Evolutionary conservation across 2,329 filamentous ascomycete genomes (phyloP), one percentile per base, ranked within the genome.

Genomic region (Claviceps sorghi): DNA sequence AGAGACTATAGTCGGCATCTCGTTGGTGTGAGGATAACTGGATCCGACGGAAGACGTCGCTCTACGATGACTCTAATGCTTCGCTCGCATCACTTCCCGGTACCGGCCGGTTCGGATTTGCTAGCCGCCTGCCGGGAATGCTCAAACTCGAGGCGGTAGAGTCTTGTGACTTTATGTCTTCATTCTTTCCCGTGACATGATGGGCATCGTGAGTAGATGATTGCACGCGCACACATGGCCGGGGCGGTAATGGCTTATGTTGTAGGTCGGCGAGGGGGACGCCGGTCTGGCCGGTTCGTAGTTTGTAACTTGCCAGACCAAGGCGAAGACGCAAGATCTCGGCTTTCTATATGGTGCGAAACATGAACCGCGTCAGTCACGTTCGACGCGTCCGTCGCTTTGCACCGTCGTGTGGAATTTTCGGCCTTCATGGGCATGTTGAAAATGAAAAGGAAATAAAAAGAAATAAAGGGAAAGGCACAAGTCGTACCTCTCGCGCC

Each of bases 261-360:
- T 80, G 70, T 21, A 88, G 71, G 46, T 78, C 68, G 52, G 80
- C 72, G 55, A 87, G 74, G 1, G 84, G 82, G 30, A 86, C 73
- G 53, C 77, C 70, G 51, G 80, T 76, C 66, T 90, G 86, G 54
- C 84, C 81, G 2, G 85, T 89, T 53, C 76, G 77, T 58, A 90
- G 73, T 67, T 89, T 89, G 72, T 88, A 89, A 61, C 77, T 78
- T 15, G 84, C 86, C 21, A 88, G 76, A 30, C 78, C 74, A 17
- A 90, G 77, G n/a, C 84, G 77, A 10, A 87, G 74, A 50, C 77
- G 77, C 45, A 89, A 71, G 48, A 80, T 77, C 61, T 84, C 78
- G 21, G 81, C 82, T 67, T 78, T 77, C 76, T 85, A 48, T 19
- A 32, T 36, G 19, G 26, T 15, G 17, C 1, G 22, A 30, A 40